Evolutionary conservation across 2,329 filamentous ascomycete species (phyloP), one percentile per base, ranked within the genome.

Genomic region (Cladosporium sphaerospermum): DNA sequence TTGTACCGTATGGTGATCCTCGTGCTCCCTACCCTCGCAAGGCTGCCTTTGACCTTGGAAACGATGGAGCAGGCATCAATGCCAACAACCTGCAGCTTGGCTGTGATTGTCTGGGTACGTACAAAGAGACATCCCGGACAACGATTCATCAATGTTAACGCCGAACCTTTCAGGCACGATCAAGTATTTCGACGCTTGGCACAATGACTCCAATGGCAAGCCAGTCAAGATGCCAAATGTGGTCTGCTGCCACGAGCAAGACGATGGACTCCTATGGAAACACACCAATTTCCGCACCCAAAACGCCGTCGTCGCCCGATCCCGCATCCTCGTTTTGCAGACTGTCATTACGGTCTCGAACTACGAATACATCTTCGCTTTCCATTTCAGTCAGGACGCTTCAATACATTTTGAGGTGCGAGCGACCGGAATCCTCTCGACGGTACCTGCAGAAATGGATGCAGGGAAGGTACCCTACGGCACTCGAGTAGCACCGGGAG

Each of bases 1-100:
- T 80, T 1, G 45, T 55, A 9, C 59, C 61, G 14, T 88, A 88
- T 58, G 83, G 74, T 3, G 84, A 88, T 60, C 81, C 81, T 1
- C 77, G 85, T 1, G 71, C 76, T 0, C 84, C 84, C 0, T 87
- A 80, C 64, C 82, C 84, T 49, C 77, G 84, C 40, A 88, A 89
- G 65, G 81, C 84, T 50, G 85, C 84, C 0, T 88, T 89, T 60
- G 85, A 88, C 60, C 80, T 88, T 55, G 85, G 85, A 7, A 84
- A 88, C 54, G 82, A 78, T 9, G 85, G 85, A 4, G 80, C 82
- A 19, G 85, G 85, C 1, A 77, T 80, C 45, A 81, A 77, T 45
- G 81, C 83, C 13, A 89, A 89, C 63, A 86, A 86, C 57, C 74
- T 88, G 1, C 73, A 75, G 13, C 73, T 87, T 2, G 84, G 84